A percentile compares a stretch with the other conserved stretches of the same genome.
phyloP scores from a whole-genome alignment of 495 filamentous ascomycete species.

The Parmelia sp. region DNA sequence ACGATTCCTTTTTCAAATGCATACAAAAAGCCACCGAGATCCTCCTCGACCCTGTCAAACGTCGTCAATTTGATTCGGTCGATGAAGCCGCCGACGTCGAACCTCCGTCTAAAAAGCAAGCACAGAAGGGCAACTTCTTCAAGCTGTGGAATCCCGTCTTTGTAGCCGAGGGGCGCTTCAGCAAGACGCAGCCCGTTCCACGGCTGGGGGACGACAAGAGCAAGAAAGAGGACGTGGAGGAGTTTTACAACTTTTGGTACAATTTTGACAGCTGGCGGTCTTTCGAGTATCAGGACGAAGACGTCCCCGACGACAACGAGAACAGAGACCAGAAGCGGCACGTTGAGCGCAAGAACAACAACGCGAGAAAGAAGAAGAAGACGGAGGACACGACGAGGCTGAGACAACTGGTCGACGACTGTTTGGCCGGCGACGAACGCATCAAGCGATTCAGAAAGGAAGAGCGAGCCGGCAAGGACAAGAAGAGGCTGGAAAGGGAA shows the following conservation, averaged over 20 bases:
- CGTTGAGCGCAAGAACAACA: constrained; percentile 95
- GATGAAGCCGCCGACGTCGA: constrained; percentile 90
- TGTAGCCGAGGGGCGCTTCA: constrained; percentile 86
- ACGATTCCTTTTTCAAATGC: constrained; percentile 99
- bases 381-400: constrained; percentile 89
- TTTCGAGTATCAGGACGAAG: constrained; percentile 98
- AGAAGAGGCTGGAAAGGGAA: constrained; percentile 84
- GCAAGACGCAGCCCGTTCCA: constrained; percentile 80
- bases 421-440: constrained; percentile 73
- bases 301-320: constrained; percentile 97
- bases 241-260: constrained; percentile 99
- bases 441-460: constrained; percentile 95
- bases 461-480: constrained; percentile 87
- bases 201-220: constrained; percentile 75
- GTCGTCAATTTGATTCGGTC: constrained; percentile 93
- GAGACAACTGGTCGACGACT: constrained; percentile 81
- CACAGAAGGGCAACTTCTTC: constrained; percentile 81
- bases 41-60: constrained; percentile 83
- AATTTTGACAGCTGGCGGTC: constrained; percentile 96
- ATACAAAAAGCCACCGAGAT: constrained; percentile 97
- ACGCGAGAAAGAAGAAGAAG: constrained; percentile 98
- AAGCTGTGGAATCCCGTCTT: constrained; percentile 87
- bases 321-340: constrained; percentile 98
- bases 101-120: constrained; percentile 83
- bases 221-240: constrained; percentile 79